These are phyloP conservation scores for Lichtheimia hyalospora DNA, from an alignment of 371 early-diverging fungal genomes.

Conservation along the genomic window DNA sequence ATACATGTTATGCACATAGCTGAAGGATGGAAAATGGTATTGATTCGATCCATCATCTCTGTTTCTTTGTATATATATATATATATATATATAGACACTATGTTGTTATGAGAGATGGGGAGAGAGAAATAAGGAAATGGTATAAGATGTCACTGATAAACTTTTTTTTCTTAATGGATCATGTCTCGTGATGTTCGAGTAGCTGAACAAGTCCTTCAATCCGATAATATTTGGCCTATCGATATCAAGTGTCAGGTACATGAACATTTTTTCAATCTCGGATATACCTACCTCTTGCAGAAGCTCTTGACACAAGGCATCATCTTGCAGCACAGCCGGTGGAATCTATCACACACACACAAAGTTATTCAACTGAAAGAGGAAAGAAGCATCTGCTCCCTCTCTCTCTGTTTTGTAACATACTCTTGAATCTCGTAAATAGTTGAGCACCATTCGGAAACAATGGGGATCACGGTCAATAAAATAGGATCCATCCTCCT, in stretches of 20 bases:
- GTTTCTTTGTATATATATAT: no score
- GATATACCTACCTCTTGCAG: conserved; percentile 35
- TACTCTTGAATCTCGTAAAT: conserved; percentile 34
- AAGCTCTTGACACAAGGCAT: conserved; percentile 36
- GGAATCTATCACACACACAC: conserved; percentile 22
- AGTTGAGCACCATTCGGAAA: conserved; percentile 38
- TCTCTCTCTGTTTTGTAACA: no score
- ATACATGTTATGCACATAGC: no score
- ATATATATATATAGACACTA: no score
- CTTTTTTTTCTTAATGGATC: no score
- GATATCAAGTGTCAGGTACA: background rate
- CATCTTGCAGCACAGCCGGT: conserved; percentile 28
- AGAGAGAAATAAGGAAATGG: no score
- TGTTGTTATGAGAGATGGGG: no score
- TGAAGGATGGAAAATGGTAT: no score
- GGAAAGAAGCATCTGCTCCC: no score
- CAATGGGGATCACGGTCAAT: conserved; percentile 41
- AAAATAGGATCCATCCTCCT: conserved; percentile 43
- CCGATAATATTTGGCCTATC: conserved; percentile 39
- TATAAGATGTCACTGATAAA: no score
- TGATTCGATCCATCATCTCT: no score
- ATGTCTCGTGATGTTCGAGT: conserved; percentile 4
- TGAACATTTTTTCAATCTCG: no score
- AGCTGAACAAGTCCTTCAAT: conserved; percentile 33
- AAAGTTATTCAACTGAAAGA: background rate